These are phyloP conservation scores for Xerocomus brunneocitrinus DNA, from an alignment of 768 basidiomycete species.

Conservation along the genomic window DNA sequence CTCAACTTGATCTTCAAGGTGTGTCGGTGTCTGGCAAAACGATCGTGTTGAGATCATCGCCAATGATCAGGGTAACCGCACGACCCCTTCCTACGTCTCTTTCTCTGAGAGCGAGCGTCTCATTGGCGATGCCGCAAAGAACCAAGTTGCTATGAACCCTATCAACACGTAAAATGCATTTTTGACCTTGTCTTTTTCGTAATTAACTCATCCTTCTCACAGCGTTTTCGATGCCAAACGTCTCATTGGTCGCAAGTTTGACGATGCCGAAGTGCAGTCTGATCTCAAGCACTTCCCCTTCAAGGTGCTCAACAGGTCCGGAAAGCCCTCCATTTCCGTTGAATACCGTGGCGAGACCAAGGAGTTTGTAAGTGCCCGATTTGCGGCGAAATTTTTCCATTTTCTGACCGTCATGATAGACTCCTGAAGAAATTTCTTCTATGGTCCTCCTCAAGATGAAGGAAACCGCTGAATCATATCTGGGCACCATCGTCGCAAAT, in stretches of 20 bases:
- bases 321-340: slow-evolving; percentile 86
- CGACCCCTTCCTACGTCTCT: slow-evolving; percentile 93
- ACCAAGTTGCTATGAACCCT: slow-evolving; percentile 98
- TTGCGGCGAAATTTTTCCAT: background rate
- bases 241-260: slow-evolving; percentile 91
- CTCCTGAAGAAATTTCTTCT: slow-evolving; percentile 96
- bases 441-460: slow-evolving; percentile 99
- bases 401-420: slow-evolving; percentile 41
- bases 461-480: slow-evolving; percentile 95
- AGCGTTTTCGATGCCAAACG: slow-evolving; percentile 98
- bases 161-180: slow-evolving; percentile 61
- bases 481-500: slow-evolving; percentile 77
- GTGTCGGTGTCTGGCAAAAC: slow-evolving; percentile 99
- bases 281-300: slow-evolving; percentile 94
- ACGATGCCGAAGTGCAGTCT: slow-evolving; percentile 77
- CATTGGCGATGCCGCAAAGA: slow-evolving; percentile 99
- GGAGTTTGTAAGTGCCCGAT: slow-evolving; percentile 66
- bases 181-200: background rate
- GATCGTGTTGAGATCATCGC: slow-evolving; percentile 99
- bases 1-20: slow-evolving; percentile 42
- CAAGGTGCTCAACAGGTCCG: slow-evolving; percentile 77
- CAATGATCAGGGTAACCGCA: slow-evolving; percentile 93
- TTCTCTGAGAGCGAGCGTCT: slow-evolving; percentile 95
- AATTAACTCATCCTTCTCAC: slow-evolving; percentile 12
- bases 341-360: slow-evolving; percentile 92